phyloP scores from a whole-genome alignment of 345 rosid species.

The Boechera retrofracta region DNA sequence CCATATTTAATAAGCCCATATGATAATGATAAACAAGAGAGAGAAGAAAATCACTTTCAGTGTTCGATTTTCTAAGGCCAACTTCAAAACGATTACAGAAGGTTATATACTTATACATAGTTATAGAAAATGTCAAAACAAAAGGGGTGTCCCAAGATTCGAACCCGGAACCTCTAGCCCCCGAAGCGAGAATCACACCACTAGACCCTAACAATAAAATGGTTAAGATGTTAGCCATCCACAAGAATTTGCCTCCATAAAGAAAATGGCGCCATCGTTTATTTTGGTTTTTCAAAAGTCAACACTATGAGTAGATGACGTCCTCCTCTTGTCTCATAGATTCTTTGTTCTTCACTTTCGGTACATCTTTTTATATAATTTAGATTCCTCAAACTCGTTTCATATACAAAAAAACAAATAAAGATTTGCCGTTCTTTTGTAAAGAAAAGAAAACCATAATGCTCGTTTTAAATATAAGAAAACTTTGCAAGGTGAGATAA shows the following conservation, averaged over 20 bases:
- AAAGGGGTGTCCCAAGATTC: too few species aligned
- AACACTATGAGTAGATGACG: slow-evolving; percentile 25
- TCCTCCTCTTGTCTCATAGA: slow-evolving; percentile 19
- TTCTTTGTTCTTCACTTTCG: too few species aligned
- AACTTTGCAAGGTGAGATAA: too few species aligned
- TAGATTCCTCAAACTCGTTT: too few species aligned
- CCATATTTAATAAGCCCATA: background rate
- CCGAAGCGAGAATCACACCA: slow-evolving; percentile 43
- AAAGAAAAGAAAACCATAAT: too few species aligned
- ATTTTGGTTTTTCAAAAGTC: slow-evolving; percentile 15
- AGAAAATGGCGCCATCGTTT: background rate
- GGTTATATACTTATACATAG: background rate
- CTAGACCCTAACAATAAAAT: slow-evolving; percentile 70
- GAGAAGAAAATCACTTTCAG: background rate
- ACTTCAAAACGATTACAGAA: background rate
- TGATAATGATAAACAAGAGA: background rate
- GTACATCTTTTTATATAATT: too few species aligned
- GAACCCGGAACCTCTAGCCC: slow-evolving; percentile 47
- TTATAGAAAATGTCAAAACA: background rate
- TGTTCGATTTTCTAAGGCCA: background rate
- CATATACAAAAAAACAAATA: too few species aligned
- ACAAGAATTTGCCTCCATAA: too few species aligned
- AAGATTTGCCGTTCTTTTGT: too few species aligned
- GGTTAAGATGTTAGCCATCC: background rate
- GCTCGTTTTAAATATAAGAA: too few species aligned